Percentiles rank a stretch among this genome's conserved stretches.
Evolutionary conservation across 2,329 filamentous ascomycete genomes (phyloP).

Genomic region (Parastagonospora avenae): DNA sequence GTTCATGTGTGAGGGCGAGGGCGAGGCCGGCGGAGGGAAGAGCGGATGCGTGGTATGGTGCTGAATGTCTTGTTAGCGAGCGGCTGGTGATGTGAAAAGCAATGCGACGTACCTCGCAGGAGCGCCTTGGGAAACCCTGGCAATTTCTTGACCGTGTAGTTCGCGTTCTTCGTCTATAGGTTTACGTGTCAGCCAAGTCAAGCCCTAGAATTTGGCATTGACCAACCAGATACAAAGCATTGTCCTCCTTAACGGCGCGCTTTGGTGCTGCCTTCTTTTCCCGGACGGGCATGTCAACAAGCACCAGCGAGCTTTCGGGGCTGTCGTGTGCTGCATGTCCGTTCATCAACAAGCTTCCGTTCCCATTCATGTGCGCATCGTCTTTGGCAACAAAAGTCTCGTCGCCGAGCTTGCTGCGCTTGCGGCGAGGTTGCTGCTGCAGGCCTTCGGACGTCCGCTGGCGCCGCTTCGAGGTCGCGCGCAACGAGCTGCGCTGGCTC

Average conservation of each 20-base stretch:
- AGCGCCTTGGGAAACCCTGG: constrained; percentile 81
- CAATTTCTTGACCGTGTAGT: constrained; percentile 84
- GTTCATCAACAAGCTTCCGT: constrained; percentile 38
- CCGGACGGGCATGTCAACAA: constrained; percentile 48
- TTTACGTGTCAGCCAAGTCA: constrained; percentile 9
- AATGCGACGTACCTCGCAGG: constrained; percentile 63
- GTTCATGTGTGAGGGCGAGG: constrained; percentile 77
- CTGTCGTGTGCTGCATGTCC: constrained; percentile 37
- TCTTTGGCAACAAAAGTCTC: constrained; percentile 44
- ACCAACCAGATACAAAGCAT: constrained; percentile 68
- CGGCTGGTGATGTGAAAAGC: constrained; percentile 9
- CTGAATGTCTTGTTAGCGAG: constrained; percentile 30
- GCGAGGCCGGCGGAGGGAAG: constrained; percentile 71
- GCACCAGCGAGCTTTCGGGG: constrained; percentile 34
- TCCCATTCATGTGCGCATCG: constrained; percentile 38
- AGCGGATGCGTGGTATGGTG: constrained; percentile 50
- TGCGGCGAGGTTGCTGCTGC: constrained; percentile 50
- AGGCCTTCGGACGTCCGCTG: constrained; percentile 52
- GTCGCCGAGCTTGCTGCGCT: constrained; percentile 54
- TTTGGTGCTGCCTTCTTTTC: constrained; percentile 51
- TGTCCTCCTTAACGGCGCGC: constrained; percentile 69
- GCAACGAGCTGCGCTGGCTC: constrained; percentile 46
- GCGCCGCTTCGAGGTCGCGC: constrained; percentile 51
- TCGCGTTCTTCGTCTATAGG: constrained; percentile 76
- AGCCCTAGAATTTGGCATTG: neutral